Percentiles rank a stretch among this genome's conserved stretches.
These are phyloP conservation scores for Hordeum marinum DNA, from an alignment of 176 grass and related monocot species.

Conservation along the genomic window DNA sequence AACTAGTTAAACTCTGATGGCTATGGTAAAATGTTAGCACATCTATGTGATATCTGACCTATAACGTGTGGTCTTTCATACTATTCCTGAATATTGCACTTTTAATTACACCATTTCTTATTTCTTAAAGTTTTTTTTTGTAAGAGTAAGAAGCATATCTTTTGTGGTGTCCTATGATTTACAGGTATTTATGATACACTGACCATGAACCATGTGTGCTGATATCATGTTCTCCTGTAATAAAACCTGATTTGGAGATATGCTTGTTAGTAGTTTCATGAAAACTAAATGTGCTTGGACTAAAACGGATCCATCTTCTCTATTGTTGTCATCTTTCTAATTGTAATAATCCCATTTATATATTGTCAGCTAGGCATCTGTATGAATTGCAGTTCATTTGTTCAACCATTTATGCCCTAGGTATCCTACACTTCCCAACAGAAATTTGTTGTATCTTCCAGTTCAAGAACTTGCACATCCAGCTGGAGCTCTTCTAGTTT, in stretches of 20 bases:
- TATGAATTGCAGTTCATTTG: conserved; percentile 1
- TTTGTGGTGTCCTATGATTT: not conserved
- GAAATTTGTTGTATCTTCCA: conserved; percentile 77
- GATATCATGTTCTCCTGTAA: not conserved
- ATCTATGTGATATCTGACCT: not conserved
- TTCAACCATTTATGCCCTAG: conserved; percentile 30
- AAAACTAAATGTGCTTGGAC: not conserved
- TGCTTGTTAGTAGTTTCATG: not conserved
- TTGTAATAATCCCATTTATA: not conserved
- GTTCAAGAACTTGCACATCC: conserved; percentile 83
- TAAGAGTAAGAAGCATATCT: not conserved
- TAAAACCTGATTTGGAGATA: conserved; percentile 8
- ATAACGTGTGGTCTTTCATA: not conserved
- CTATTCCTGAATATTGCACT: not conserved
- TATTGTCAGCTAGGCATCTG: not conserved
- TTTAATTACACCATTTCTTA: not conserved
- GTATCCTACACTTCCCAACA: conserved; percentile 90
- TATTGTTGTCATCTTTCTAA: not conserved
- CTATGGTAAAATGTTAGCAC: not conserved
- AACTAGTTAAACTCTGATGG: not conserved
- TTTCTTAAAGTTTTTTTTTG: not conserved
- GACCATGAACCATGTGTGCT: not conserved
- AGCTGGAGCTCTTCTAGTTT: conserved; percentile 79
- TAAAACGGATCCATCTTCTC: not conserved
- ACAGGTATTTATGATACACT: not conserved